phyloP scores from a whole-genome alignment of 2,329 filamentous ascomycete species.

The Colletotrichum euphorbiae region DNA sequence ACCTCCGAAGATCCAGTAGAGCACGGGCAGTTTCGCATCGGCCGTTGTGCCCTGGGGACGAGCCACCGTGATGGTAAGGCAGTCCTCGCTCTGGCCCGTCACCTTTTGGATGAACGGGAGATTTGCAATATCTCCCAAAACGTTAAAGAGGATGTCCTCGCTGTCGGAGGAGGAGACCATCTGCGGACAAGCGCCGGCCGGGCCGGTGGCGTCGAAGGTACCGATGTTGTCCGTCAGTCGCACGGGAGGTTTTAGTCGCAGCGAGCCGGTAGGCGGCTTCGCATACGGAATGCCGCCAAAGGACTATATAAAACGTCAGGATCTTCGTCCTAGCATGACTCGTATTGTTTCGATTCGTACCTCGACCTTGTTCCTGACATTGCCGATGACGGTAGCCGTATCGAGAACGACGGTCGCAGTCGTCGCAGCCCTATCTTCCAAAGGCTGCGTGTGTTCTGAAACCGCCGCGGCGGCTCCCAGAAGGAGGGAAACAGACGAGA shows the following conservation, averaged over 20 bases:
- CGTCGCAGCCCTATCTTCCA: conserved; percentile 29
- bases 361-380: conserved; percentile 55
- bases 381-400: conserved; percentile 43
- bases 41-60: conserved; percentile 57
- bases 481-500: conserved; percentile 33
- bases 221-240: conserved; percentile 61
- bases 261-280: conserved; percentile 65
- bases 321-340: too few relatives aligned
- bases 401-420: conserved; percentile 40
- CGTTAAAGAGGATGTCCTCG: conserved; percentile 47
- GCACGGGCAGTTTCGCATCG: conserved; percentile 61
- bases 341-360: too few relatives aligned
- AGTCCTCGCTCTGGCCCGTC: conserved; percentile 62
- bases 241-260: conserved; percentile 71
- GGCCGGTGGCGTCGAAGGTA: conserved; percentile 61
- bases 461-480: conserved; percentile 28
- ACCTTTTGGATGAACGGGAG: conserved; percentile 58
- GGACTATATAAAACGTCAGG: conserved; percentile 40
- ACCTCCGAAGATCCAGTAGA: conserved; percentile 70
- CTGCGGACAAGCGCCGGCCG: conserved; percentile 68
- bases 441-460: conserved; percentile 19
- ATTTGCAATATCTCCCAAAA: conserved; percentile 54
- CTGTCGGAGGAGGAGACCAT: conserved; percentile 52
- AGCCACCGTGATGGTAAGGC: conserved; percentile 60
- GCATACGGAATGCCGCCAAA: conserved; percentile 75